phyloP scores from a whole-genome alignment of 2,329 filamentous ascomycete genomes.

The Ophiostoma montium region DNA sequence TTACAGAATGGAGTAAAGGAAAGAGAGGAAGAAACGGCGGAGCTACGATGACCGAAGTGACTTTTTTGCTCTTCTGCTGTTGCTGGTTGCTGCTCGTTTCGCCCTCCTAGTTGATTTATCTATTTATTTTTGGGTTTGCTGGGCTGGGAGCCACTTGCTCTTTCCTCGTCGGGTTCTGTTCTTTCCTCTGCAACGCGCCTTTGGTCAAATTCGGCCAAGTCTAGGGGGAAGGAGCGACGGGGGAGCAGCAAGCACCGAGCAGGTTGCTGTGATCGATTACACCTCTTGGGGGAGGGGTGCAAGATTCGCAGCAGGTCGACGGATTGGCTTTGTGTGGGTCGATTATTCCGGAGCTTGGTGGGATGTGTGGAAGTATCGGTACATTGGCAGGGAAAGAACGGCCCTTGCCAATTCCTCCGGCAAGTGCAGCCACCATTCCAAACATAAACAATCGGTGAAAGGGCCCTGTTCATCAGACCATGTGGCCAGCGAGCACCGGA shows the following conservation, averaged over 20 bases:
- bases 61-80: slow-evolving; percentile 9
- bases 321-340: slow-evolving; percentile 5
- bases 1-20: slow-evolving; percentile 5
- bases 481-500: neutral
- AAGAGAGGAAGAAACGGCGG: slow-evolving; percentile 4
- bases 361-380: slow-evolving; percentile 4
- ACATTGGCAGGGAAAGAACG: slow-evolving; percentile 1
- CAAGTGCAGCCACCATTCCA: neutral
- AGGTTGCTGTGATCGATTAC: neutral
- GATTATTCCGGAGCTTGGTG: neutral
- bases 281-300: slow-evolving; percentile 2
- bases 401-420: neutral
- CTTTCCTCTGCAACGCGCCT: slow-evolving; percentile 3
- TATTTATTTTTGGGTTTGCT: slow-evolving; percentile 2
- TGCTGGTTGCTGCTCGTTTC: neutral
- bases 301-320: slow-evolving; percentile 1
- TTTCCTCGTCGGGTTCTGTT: slow-evolving; percentile 1
- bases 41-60: slow-evolving; percentile 5
- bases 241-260: slow-evolving; percentile 4
- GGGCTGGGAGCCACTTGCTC: slow-evolving; percentile 1
- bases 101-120: neutral
- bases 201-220: slow-evolving; percentile 5
- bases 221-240: slow-evolving; percentile 7
- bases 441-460: slow-evolving; percentile 2
- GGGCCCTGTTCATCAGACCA: neutral